Evolutionary conservation across 352 stramenopile species (phyloP).

Genomic region (Phytophthora rubi): DNA sequence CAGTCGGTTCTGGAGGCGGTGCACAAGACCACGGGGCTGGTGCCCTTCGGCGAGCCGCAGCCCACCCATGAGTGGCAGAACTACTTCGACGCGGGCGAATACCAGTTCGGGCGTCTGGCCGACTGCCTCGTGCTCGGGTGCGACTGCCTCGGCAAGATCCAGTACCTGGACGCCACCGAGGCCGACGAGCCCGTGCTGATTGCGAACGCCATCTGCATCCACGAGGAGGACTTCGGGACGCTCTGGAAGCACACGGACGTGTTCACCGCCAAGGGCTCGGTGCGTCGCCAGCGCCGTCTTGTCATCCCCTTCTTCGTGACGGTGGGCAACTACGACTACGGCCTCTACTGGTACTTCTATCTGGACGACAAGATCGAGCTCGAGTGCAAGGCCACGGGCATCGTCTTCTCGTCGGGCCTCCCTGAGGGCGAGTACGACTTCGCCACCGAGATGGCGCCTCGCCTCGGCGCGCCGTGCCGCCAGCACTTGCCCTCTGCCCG

Average conservation of each 20-base stretch:
- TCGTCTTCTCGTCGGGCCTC: constrained; percentile 73
- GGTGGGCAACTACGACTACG: too few relatives aligned
- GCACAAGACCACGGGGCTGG: constrained; percentile 20
- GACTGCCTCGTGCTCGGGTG: constrained; percentile 79
- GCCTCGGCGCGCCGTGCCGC: constrained; percentile 68
- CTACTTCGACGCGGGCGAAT: constrained; percentile 86
- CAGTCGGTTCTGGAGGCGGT: too few relatives aligned
- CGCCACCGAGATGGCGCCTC: constrained; percentile 53
- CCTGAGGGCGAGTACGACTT: constrained; percentile 60
- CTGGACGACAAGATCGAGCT: constrained; percentile 82
- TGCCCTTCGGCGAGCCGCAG: constrained; percentile 79
- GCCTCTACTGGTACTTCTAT: too few relatives aligned
- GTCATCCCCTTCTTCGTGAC: too few relatives aligned
- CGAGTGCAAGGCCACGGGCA: constrained; percentile 76
- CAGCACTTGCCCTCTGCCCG: constrained; percentile 83
- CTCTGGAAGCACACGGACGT: too few relatives aligned
- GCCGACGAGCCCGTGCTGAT: too few relatives aligned
- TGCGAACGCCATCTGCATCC: too few relatives aligned
- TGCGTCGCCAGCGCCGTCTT: too few relatives aligned
- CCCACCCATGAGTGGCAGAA: constrained; percentile 76
- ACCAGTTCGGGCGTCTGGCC: constrained; percentile 69
- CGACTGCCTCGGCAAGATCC: too few relatives aligned
- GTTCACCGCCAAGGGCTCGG: too few relatives aligned
- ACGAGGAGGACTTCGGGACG: too few relatives aligned
- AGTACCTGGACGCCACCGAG: too few relatives aligned